Conservation (phyloP, 2,329 filamentous ascomycete species). For the Didymella pinodella region DNA sequence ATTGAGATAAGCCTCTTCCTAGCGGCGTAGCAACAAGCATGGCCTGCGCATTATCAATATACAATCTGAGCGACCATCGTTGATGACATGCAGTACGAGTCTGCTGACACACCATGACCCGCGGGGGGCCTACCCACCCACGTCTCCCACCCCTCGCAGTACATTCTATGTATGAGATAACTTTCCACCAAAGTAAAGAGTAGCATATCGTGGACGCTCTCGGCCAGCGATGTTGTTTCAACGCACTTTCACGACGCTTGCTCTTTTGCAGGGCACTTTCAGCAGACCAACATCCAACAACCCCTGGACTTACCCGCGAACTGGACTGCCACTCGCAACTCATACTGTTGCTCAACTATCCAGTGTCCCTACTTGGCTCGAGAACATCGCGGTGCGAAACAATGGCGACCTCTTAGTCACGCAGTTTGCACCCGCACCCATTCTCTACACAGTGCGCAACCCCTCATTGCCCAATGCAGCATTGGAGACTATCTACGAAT, state of each 20-base stretch:
- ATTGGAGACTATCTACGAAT: not conserved
- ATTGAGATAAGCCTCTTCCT: too few species aligned
- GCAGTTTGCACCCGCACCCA: not conserved
- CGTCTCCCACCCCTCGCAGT: not conserved
- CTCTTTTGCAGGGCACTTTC: not conserved
- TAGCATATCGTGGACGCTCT: not conserved
- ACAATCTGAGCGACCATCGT: not conserved
- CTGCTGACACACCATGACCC: not conserved
- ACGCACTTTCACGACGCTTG: not conserved
- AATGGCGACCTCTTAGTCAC: not conserved
- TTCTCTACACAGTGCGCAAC: not conserved
- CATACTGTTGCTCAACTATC: not conserved
- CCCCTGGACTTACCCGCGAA: not conserved
- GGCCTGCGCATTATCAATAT: not conserved
- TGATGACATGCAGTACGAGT: not conserved
- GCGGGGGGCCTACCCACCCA: not conserved
- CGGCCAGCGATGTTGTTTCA: not conserved
- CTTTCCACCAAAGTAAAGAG: not conserved
- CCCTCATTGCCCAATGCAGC: not conserved
- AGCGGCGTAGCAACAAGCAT: not conserved
- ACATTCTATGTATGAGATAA: not conserved
- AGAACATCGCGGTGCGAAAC: not conserved
- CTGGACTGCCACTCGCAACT: not conserved
- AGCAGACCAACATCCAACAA: not conserved
- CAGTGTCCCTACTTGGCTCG: not conserved